A percentile compares a stretch with the other conserved stretches of the same genome.
phyloP scores from a whole-genome alignment of 345 rosid species.

The Toxicodendron radicans region DNA sequence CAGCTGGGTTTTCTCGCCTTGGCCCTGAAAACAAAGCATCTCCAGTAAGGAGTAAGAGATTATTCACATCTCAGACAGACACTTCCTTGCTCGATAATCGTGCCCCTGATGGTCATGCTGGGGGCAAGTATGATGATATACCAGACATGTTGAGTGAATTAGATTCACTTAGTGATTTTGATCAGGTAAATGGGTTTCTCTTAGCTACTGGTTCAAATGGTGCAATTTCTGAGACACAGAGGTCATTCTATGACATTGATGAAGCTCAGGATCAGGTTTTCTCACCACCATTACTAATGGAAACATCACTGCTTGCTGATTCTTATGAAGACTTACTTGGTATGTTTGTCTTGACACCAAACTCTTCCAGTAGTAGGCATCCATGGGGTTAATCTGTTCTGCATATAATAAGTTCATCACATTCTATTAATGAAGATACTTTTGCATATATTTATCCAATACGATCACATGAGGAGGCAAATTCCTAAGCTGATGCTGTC shows the following conservation, averaged over 20 bases:
- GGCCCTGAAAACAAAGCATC: constrained; percentile 55
- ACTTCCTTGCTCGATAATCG: constrained; percentile 44
- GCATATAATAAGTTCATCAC: neutral
- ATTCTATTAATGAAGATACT: neutral
- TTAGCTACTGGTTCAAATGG: constrained; percentile 61
- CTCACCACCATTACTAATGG: constrained; percentile 91
- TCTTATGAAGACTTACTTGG: constrained; percentile 91
- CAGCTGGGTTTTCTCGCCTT: constrained; percentile 50
- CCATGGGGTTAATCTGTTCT: neutral
- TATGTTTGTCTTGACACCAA: constrained; percentile 33
- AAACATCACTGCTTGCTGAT: constrained; percentile 67
- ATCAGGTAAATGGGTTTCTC: constrained; percentile 69
- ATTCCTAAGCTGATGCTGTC: neutral
- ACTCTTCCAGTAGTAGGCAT: neutral
- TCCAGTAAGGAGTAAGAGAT: constrained; percentile 50
- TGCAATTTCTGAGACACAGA: constrained; percentile 52
- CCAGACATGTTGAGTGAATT: constrained; percentile 58
- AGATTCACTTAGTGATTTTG: constrained; percentile 68
- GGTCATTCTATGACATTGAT: constrained; percentile 62
- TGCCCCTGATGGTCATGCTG: constrained; percentile 38
- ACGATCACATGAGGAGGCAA: neutral
- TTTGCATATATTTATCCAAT: neutral
- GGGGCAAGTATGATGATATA: constrained; percentile 57
- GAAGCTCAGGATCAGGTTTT: constrained; percentile 70
- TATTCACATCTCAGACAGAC: constrained; percentile 52